phyloP scores from a whole-genome alignment of 768 basidiomycete species.

The Pleurotus cornucopiae region DNA sequence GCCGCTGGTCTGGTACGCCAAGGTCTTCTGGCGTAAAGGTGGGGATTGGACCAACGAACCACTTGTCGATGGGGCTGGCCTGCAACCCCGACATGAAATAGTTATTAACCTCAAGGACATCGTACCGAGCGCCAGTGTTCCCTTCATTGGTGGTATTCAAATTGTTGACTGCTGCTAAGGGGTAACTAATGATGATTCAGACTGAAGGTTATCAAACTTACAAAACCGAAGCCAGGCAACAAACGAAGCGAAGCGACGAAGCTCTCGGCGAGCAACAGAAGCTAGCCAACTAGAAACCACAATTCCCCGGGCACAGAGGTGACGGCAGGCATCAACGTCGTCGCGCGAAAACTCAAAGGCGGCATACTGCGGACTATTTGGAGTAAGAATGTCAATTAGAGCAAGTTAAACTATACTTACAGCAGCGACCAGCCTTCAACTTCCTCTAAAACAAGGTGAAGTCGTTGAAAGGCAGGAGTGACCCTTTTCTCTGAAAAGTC shows the following conservation, averaged over 20 bases:
- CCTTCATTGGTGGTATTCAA: conserved; percentile 51
- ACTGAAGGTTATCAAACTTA: conserved; percentile 25
- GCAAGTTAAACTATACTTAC: conserved; percentile 34
- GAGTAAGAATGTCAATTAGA: conserved; percentile 11
- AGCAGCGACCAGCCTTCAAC: conserved; percentile 72
- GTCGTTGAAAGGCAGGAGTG: conserved; percentile 70
- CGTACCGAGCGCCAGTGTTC: conserved; percentile 52
- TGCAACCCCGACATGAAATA: conserved; percentile 72
- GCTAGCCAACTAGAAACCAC: conserved; percentile 68
- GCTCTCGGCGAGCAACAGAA: conserved; percentile 59
- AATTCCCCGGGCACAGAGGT: conserved; percentile 51
- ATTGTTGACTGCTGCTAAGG: conserved; percentile 28
- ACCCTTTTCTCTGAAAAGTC: conserved; percentile 69
- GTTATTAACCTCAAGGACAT: conserved; percentile 76
- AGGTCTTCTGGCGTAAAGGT: conserved; percentile 45
- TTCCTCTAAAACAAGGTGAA: conserved; percentile 75
- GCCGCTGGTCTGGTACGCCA: conserved; percentile 35
- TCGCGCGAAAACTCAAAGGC: conserved; percentile 50
- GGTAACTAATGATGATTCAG: conserved; percentile 5
- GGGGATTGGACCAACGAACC: conserved; percentile 69
- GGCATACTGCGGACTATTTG: conserved; percentile 49
- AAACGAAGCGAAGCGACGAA: conserved; percentile 73
- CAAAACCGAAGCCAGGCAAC: conserved; percentile 75
- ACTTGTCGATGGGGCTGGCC: conserved; percentile 68
- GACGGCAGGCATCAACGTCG: conserved; percentile 50